phyloP scores from a whole-genome alignment of 2,329 filamentous ascomycete genomes.

The Davidsoniella neocaledoniae region DNA sequence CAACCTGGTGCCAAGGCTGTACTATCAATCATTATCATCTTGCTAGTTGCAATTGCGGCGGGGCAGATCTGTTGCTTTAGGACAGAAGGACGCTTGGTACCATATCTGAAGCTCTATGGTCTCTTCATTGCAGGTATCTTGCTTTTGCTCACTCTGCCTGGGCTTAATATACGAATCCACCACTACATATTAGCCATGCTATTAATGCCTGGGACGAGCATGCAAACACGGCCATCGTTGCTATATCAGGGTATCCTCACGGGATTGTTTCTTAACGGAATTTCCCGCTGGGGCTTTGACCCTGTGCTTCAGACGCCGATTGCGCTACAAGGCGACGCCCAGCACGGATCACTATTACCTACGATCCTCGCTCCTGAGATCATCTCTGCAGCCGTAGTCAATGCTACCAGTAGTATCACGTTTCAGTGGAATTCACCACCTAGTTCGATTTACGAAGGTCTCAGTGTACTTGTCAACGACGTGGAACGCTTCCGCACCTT shows the following conservation, averaged over 20 bases:
- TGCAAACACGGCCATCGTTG: slow-evolving; percentile 72
- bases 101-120: slow-evolving; percentile 62
- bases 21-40: slow-evolving; percentile 57
- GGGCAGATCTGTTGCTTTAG: slow-evolving; percentile 76
- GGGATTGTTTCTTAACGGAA: slow-evolving; percentile 84
- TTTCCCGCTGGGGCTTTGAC: slow-evolving; percentile 88
- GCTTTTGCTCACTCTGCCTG: slow-evolving; percentile 53
- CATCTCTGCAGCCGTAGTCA: slow-evolving; percentile 10
- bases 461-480: slow-evolving; percentile 71
- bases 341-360: slow-evolving; percentile 45
- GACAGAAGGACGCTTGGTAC: slow-evolving; percentile 63
- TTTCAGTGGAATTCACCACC: slow-evolving; percentile 35
- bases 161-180: slow-evolving; percentile 72
- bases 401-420: slow-evolving; percentile 36
- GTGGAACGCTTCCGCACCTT: slow-evolving; percentile 66
- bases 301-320: slow-evolving; percentile 68
- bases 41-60: slow-evolving; percentile 49
- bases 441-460: slow-evolving; percentile 46
- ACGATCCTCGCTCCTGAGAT: slow-evolving; percentile 30
- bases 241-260: slow-evolving; percentile 81
- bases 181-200: slow-evolving; percentile 86
- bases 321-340: slow-evolving; percentile 52
- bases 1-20: slow-evolving; percentile 82
- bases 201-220: slow-evolving; percentile 69
- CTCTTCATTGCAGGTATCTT: slow-evolving; percentile 51